Base-by-base conservation (phyloP, 768 basidiomycete species). In the Mycena latifolia region DNA sequence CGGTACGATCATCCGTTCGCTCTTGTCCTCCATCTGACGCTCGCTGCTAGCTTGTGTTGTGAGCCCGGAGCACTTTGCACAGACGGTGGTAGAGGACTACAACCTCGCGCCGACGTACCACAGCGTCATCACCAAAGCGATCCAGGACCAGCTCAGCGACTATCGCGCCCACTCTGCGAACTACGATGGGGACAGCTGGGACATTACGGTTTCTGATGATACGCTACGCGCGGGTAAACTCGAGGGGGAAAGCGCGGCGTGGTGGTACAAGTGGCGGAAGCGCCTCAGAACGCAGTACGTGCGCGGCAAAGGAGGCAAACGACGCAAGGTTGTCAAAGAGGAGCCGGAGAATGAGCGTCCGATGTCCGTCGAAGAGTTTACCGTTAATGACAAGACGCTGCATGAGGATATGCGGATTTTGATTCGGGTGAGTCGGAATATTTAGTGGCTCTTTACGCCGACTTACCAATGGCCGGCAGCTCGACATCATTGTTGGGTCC, bases 401-500 rank as follows among this genome's bases (percentile, higher is more conserved):
- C 83, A 88, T 39, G 95, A 98, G 74, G 98, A 99, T 72, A 88
- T 98, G 85, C 84, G 98, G 59, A 93, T 99, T 68, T 73, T 95
- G 61, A 90, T 99, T 80, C 96, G 94, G 88, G 96, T 98, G 65
- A 25, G 88, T 77, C 28, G 33, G 43, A 53, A 6, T 46, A 51
- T 55, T 54, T 69, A 58, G 45, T 43, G 57, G 48, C 17, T 39
- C 31, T 45, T 3, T 27, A 28, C 14, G 53, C 37, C 56, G 43
- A 46, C 45, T 61, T 65, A 55, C 48, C 43, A 60, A 53, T 35
- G 48, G 17, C 31, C 29, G n/a, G 22, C 73, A 98, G 96, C 87
- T 99, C 67, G 97, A 99, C 78, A 95, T 99, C 78, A 94, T 95
- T 59, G 91, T 96, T 60, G 97, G 95, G 25, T 89, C 91, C 9